Evolutionary conservation across 805 yeast species (phyloP).

Genomic region (Sugiyamaella smithiae): DNA sequence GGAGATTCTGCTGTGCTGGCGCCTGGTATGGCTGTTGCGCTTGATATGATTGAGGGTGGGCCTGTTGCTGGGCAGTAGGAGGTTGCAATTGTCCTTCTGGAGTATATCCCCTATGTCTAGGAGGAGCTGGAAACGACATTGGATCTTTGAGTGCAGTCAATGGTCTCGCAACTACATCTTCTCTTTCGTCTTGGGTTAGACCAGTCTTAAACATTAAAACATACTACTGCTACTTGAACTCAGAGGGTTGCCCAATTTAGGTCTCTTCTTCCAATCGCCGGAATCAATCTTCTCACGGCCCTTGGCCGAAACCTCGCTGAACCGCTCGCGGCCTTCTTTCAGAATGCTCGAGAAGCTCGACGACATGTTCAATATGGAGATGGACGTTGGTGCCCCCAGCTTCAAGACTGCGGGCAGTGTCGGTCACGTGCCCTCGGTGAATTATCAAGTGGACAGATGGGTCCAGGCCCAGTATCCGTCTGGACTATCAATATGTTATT

Average conservation of each 20-base stretch:
- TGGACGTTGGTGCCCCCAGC: too few species aligned
- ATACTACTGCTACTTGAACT: neutral
- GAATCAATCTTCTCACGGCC: constrained; percentile 15
- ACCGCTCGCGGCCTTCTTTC: constrained; percentile 18
- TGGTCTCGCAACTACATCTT: constrained; percentile 26
- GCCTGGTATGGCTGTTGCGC: neutral
- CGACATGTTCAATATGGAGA: too few species aligned
- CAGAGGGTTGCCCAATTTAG: constrained; percentile 1
- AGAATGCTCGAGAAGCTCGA: constrained; percentile 13
- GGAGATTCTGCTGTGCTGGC: neutral
- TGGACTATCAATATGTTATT: too few species aligned
- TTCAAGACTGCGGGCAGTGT: too few species aligned
- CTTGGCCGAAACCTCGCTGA: constrained; percentile 21
- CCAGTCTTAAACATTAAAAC: neutral
- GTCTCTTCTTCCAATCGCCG: constrained; percentile 19
- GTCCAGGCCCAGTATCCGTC: too few species aligned
- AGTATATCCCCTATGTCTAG: constrained; percentile 38
- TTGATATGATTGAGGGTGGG: neutral
- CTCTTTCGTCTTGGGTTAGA: constrained; percentile 10
- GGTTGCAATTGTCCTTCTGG: constrained; percentile 25
- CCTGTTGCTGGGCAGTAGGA: neutral
- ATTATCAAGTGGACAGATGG: too few species aligned
- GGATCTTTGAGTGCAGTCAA: constrained; percentile 36
- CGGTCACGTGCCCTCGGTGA: too few species aligned
- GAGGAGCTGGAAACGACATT: constrained; percentile 45